Conservation (phyloP, 306 rosid genomes). For the Casuarina equisetifolia region DNA sequence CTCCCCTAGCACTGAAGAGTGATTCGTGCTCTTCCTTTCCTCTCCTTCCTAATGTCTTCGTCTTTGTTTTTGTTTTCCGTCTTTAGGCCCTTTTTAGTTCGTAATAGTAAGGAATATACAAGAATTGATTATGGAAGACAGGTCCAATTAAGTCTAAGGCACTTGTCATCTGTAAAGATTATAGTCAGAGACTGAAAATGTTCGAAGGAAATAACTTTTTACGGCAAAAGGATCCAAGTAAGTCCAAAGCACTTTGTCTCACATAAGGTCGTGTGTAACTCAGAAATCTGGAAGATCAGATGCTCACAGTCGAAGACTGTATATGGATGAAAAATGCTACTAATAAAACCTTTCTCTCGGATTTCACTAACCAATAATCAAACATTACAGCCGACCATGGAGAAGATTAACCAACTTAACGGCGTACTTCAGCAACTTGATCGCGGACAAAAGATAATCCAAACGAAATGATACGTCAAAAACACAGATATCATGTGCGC, state of each 20-base stretch:
- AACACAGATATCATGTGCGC: background rate
- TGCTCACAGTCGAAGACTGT: background rate
- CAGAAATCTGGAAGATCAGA: background rate
- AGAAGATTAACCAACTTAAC: background rate
- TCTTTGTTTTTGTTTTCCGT: no score
- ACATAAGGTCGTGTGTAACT: background rate
- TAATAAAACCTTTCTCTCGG: background rate
- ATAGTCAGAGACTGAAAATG: background rate
- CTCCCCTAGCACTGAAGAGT: background rate
- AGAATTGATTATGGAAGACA: background rate
- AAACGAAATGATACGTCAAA: background rate
- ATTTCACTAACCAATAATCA: background rate
- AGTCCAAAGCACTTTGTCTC: background rate
- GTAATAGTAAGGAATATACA: no score
- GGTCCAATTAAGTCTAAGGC: no score
- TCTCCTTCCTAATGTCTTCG: background rate
- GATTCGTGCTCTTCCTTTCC: background rate
- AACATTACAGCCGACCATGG: background rate
- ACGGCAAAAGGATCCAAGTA: background rate
- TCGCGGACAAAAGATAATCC: background rate
- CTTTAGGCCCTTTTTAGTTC: background rate
- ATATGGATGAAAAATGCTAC: background rate
- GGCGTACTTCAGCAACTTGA: background rate
- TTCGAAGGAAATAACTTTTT: background rate
- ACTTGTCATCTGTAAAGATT: no score